Conservation (phyloP, 192 early-diverging fungal genomes). For the Entrophospora sp. region DNA sequence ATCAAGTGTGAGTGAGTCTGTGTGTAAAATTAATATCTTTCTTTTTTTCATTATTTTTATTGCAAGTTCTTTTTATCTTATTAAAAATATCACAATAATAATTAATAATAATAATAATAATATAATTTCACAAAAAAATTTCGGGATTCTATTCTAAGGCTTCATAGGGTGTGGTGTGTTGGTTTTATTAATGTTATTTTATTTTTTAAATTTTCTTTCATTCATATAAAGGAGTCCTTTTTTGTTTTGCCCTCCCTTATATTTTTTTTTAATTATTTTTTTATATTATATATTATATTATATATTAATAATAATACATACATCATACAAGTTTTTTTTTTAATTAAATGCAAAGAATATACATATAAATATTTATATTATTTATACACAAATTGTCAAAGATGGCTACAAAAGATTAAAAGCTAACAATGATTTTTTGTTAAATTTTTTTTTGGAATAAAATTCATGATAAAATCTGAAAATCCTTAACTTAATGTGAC, state of each 20-base stretch:
- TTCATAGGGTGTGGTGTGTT: slow-evolving; percentile 13
- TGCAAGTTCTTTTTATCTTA: not conserved
- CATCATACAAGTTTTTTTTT: no score
- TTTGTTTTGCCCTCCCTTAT: not conserved
- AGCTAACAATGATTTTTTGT: no score
- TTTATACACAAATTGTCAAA: no score
- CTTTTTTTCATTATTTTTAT: not conserved
- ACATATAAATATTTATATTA: no score
- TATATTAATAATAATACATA: no score
- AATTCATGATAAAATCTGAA: no score
- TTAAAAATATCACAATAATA: not conserved
- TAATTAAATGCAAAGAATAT: no score
- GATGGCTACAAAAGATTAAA: no score
- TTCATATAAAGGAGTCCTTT: slow-evolving; percentile 14
- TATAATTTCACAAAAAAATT: not conserved
- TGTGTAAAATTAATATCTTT: not conserved
- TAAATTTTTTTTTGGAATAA: no score
- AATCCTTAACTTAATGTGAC: no score
- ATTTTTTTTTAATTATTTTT: not conserved
- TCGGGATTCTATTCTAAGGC: not conserved
- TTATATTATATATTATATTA: no score
- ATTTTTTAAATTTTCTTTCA: no score
- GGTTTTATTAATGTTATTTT: not conserved
- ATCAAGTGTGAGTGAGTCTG: not conserved
- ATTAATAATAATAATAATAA: not conserved